Conservation (phyloP, 371 early-diverging fungal species). For the Zopfochytrium polystomum region DNA sequence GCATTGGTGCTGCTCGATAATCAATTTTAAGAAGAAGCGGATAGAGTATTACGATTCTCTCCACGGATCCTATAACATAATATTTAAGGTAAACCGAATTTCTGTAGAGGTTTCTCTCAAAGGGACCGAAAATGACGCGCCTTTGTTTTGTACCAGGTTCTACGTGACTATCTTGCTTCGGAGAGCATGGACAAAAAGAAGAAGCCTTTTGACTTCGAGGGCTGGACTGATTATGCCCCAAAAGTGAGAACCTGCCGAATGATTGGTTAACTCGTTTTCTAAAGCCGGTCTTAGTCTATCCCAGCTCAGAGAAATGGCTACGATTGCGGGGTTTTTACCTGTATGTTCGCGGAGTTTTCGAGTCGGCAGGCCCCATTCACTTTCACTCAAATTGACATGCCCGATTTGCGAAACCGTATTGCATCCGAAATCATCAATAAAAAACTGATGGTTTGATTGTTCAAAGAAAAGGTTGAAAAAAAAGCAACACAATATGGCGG, state of each 20-base stretch:
- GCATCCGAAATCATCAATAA: constrained; percentile 68
- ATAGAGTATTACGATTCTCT: constrained; percentile 87
- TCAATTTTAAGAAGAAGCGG: constrained; percentile 68
- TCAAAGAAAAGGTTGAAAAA: too few relatives aligned
- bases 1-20: constrained; percentile 85
- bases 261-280: too few relatives aligned
- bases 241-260: too few relatives aligned
- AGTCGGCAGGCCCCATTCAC: constrained; percentile 59
- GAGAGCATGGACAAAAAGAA: constrained; percentile 77
- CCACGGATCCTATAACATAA: constrained; percentile 56
- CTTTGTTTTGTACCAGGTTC: too few relatives aligned
- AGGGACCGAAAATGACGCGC: background rate
- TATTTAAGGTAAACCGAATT: constrained; percentile 43
- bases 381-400: constrained; percentile 76
- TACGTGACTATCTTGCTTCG: constrained; percentile 64
- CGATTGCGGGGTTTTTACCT: constrained; percentile 97
- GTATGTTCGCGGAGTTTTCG: constrained; percentile 79
- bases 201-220: constrained; percentile 53
- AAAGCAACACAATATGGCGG: too few relatives aligned
- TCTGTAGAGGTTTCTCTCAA: background rate
- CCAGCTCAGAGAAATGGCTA: constrained; percentile 85
- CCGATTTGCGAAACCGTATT: constrained; percentile 66
- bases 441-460: too few relatives aligned
- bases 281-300: too few relatives aligned
- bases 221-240: constrained; percentile 66